Conservation (phyloP, 371 early-diverging fungal species). For the Spiromyces aspiralis region DNA sequence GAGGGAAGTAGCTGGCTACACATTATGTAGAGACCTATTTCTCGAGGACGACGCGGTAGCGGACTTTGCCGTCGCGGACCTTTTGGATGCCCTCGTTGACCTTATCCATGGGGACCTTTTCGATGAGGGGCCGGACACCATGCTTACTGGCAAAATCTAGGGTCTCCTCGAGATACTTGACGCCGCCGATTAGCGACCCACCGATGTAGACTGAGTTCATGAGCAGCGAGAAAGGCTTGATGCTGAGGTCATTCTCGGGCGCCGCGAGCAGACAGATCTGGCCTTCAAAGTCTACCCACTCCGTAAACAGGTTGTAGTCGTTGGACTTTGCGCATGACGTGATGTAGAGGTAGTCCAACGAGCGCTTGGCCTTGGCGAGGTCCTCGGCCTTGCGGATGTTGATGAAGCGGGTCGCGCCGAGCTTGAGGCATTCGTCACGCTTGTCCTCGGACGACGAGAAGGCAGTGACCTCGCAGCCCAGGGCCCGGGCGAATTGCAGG, state of each 20-base stretch:
- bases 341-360: slow-evolving; percentile 35
- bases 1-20: too few species aligned
- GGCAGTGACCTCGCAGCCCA: slow-evolving; percentile 51
- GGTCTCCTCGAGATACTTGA: slow-evolving; percentile 38
- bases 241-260: slow-evolving; percentile 38
- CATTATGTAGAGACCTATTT: too few species aligned
- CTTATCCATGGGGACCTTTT: slow-evolving; percentile 39
- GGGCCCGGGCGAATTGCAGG: slow-evolving; percentile 36
- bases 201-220: slow-evolving; percentile 32
- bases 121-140: slow-evolving; percentile 45
- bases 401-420: slow-evolving; percentile 44
- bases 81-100: slow-evolving; percentile 43
- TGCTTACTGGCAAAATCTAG: slow-evolving; percentile 50
- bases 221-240: slow-evolving; percentile 30
- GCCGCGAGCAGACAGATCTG: slow-evolving; percentile 38
- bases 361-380: slow-evolving; percentile 6
- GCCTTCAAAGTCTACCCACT: slow-evolving; percentile 24
- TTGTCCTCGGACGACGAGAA: slow-evolving; percentile 51
- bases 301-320: slow-evolving; percentile 32
- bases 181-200: slow-evolving; percentile 55
- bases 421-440: slow-evolving; percentile 40
- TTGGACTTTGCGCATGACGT: slow-evolving; percentile 35
- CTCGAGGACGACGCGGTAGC: slow-evolving; percentile 44
- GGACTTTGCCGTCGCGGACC: slow-evolving; percentile 42
- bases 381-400: slow-evolving; percentile 16